Conservation (phyloP, 805 yeast species). For the Kregervanrija delftensis region DNA sequence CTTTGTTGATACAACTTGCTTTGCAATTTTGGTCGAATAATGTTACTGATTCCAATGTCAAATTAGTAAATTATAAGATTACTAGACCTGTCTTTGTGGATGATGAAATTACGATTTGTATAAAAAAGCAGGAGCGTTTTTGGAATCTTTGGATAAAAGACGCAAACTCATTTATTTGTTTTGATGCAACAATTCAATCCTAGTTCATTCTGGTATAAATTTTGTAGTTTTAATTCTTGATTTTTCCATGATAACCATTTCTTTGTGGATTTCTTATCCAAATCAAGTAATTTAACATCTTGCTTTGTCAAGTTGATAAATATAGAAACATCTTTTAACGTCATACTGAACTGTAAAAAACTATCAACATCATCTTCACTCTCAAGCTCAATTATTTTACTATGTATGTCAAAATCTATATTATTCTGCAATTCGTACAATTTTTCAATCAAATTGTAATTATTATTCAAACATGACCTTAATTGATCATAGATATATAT, state of each 20-base stretch:
- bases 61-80: conserved; percentile 41
- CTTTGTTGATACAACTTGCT: conserved; percentile 57
- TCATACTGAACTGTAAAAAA: conserved; percentile 38
- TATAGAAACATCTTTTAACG: conserved; percentile 46
- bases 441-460: conserved; percentile 10
- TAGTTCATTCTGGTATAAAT: conserved; percentile 2
- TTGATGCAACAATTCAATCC: conserved; percentile 12
- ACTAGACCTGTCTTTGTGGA: conserved; percentile 42
- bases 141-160: conserved; percentile 24
- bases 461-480: conserved; percentile 3
- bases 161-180: conserved; percentile 7
- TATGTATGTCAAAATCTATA: conserved; percentile 25
- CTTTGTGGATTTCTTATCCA: conserved; percentile 39
- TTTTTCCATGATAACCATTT: conserved; percentile 40
- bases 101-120: conserved; percentile 26
- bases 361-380: conserved; percentile 35
- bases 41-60: conserved; percentile 11
- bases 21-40: conserved; percentile 37
- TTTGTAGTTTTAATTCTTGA: conserved; percentile 17
- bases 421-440: conserved; percentile 29
- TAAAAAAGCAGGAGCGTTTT: not conserved
- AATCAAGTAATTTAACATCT: conserved; percentile 33
- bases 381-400: conserved; percentile 21
- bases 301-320: conserved; percentile 32
- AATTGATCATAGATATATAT: conserved; percentile 3